Evolutionary conservation across 2,329 filamentous ascomycete genomes (phyloP).

Genomic region (Curvularia verruculosa): DNA sequence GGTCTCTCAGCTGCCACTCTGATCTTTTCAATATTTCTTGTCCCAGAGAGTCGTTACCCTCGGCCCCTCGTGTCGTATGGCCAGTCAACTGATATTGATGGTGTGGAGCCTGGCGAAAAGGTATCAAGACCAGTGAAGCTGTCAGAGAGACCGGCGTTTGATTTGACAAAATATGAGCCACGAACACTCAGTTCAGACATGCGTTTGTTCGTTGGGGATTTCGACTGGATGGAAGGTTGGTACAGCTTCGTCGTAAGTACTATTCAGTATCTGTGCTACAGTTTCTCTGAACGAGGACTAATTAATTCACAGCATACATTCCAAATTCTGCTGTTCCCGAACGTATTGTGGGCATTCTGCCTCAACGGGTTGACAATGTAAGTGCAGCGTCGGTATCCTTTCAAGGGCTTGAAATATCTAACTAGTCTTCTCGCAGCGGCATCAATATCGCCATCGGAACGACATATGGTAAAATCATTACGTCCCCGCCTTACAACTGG

Average conservation of each 20-base stretch:
- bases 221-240: conserved; percentile 48
- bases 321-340: conserved; percentile 29
- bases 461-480: conserved; percentile 27
- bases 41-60: conserved; percentile 54
- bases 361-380: conserved; percentile 30
- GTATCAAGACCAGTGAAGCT: conserved; percentile 1
- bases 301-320: conserved; percentile 32
- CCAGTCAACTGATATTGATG: conserved; percentile 16
- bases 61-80: conserved; percentile 47
- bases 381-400: background rate
- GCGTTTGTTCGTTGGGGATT: conserved; percentile 49
- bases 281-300: background rate
- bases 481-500: conserved; percentile 27
- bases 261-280: too few relatives aligned
- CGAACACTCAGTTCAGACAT: conserved; percentile 50
- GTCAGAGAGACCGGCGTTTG: conserved; percentile 34
- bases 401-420: background rate
- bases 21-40: conserved; percentile 48
- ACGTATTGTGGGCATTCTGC: conserved; percentile 31
- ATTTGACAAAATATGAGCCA: conserved; percentile 46
- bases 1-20: conserved; percentile 45
- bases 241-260: conserved; percentile 31
- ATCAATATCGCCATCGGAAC: conserved; percentile 32
- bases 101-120: background rate
- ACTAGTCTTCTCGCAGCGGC: conserved; percentile 26